A percentile compares a stretch with the other conserved stretches of the same genome.
Evolutionary conservation across 148 eudicot species (phyloP).

Genomic region (Mesembryanthemum crystallinum): DNA sequence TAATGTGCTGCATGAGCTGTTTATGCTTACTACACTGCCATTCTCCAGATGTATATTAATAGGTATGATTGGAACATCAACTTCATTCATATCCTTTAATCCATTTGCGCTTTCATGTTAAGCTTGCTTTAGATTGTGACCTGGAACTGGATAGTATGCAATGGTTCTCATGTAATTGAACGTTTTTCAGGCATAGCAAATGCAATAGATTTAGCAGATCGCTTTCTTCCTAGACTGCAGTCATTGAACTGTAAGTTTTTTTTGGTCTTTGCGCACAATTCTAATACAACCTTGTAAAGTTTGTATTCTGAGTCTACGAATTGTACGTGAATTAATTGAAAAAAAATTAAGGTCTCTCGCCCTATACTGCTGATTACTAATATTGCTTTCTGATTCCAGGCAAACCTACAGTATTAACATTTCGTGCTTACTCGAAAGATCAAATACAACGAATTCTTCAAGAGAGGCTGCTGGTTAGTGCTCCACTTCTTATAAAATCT

Average conservation of each 20-base stretch:
- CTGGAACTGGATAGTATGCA: neutral
- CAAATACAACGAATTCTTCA: slow-evolving; percentile 74
- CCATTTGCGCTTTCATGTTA: neutral
- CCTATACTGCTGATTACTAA: slow-evolving; percentile 13
- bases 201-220: slow-evolving; percentile 85
- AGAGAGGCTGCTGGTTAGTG: slow-evolving; percentile 58
- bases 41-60: slow-evolving; percentile 74
- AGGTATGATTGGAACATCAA: slow-evolving; percentile 39
- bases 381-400: slow-evolving; percentile 42
- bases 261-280: neutral
- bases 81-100: neutral
- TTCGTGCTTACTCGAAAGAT: slow-evolving; percentile 87
- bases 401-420: slow-evolving; percentile 72
- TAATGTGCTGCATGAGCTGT: slow-evolving; percentile 84
- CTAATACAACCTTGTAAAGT: neutral
- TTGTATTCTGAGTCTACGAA: neutral
- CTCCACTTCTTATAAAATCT: neutral
- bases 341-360: neutral
- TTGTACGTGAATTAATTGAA: neutral
- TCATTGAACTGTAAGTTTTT: slow-evolving; percentile 71
- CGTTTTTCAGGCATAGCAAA: slow-evolving; percentile 73
- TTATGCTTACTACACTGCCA: slow-evolving; percentile 83
- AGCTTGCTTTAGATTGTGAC: neutral
- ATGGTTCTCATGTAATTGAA: slow-evolving; percentile 18
- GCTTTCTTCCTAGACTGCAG: slow-evolving; percentile 85